Base-by-base conservation (phyloP, 2,329 filamentous ascomycete genomes). In the Epichloe elymi region DNA sequence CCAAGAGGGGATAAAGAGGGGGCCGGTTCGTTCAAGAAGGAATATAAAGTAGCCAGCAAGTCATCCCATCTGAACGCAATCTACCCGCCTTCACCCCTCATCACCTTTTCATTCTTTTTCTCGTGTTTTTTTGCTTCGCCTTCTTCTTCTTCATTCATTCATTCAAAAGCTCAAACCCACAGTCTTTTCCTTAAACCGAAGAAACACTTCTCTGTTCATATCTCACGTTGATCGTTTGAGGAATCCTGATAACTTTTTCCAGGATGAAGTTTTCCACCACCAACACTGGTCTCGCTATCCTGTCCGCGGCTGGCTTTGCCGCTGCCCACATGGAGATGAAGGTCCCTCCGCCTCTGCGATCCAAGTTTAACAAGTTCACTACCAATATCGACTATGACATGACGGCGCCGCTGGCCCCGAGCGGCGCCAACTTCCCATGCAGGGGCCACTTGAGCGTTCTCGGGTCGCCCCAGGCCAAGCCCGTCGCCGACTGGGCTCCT, bases 391-490 rank as follows among this genome's bases (percentile, higher is more conserved):
- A 90, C 69, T 88, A 85, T 70, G 78, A 76, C 58, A 87, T 88
- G 70, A 86, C 81, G 37, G 73, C 74, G 15, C 87, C 87, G 3
- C 74, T 93, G 46, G 62, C 67, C 2, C 61, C 71, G 19, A 70
- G 73, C 53, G 83, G 83, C 26, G 72, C 73, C 53, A 76, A 89
- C 67, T 93, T 80, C 65, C 83, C 86, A 5, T 93, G 87, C 77
- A 89, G 89, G 71, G 82, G 83, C 56, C 73, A 72, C 63, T 70
- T 75, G 47, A 65, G 61, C 46, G 67, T 75, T 43, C 58, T 79
- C 36, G 75, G 74, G 58, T 73, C 73, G 35, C 48, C 65, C 8
- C 66, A 68, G 45, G 79, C 79, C 56, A 65, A 70, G 17, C 66
- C 79, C 4, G 76, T 80, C 19, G 79, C 76, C 37, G 78, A 73